These are phyloP conservation scores for Murraya koenigii DNA, from an alignment of 345 rosid species.

Conservation along the genomic window DNA sequence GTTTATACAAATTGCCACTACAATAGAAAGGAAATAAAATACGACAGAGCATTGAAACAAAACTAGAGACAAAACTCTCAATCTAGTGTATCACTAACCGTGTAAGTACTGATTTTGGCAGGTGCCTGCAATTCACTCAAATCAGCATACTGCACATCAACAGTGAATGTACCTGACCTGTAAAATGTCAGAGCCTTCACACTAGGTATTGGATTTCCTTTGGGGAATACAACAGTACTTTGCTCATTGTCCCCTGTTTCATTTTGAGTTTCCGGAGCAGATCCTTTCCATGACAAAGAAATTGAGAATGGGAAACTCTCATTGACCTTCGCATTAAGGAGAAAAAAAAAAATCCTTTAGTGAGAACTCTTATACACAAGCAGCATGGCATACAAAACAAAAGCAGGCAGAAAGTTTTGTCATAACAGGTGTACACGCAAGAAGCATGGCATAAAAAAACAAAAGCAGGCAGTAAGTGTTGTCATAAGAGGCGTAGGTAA, in stretches of 20 bases:
- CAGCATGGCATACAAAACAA: neutral
- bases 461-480: neutral
- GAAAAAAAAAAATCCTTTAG: neutral
- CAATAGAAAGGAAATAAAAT: neutral
- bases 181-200: slow-evolving; percentile 81
- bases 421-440: neutral
- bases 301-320: slow-evolving; percentile 86
- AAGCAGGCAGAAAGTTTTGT: neutral
- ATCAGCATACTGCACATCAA: slow-evolving; percentile 79
- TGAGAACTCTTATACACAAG: too few species aligned
- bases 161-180: slow-evolving; percentile 67
- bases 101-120: slow-evolving; percentile 76
- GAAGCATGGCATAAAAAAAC: too few species aligned
- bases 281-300: slow-evolving; percentile 79
- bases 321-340: slow-evolving; percentile 45
- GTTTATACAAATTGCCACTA: slow-evolving; percentile 13
- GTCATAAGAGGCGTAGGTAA: neutral
- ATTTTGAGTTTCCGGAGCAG: slow-evolving; percentile 58
- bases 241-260: slow-evolving; percentile 70
- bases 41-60: neutral
- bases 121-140: slow-evolving; percentile 60
- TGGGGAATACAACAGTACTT: slow-evolving; percentile 73
- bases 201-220: slow-evolving; percentile 87
- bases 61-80: neutral
- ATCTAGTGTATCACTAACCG: slow-evolving; percentile 34